phyloP scores from a whole-genome alignment of 495 filamentous ascomycete species.

The Aspergillus bertholletiae region DNA sequence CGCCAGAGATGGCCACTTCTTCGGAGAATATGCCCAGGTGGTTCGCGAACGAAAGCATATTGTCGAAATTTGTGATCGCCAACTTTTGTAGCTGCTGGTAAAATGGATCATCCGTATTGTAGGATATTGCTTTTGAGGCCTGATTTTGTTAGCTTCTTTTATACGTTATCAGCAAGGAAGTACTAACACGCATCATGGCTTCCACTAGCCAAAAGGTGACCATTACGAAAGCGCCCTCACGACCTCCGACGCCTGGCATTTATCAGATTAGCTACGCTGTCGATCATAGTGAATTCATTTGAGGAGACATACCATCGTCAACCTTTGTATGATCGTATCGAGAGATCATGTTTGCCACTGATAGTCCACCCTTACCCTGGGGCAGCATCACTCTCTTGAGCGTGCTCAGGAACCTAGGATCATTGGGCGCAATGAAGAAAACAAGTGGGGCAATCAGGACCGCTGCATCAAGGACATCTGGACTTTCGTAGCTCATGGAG shows the following conservation, averaged over 20 bases:
- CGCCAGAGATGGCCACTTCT: conserved; percentile 66
- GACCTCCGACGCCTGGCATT: conserved; percentile 61
- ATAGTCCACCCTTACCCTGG: conserved; percentile 68
- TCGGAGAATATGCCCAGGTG: conserved; percentile 74
- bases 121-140: not conserved
- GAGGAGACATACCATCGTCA: conserved; percentile 55
- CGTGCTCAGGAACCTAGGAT: conserved; percentile 66
- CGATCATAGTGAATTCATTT: not conserved
- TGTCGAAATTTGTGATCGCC: conserved; percentile 68
- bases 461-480: conserved; percentile 63
- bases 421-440: conserved; percentile 71
- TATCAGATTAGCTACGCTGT: not conserved
- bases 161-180: not conserved
- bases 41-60: conserved; percentile 68
- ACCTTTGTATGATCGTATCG: conserved; percentile 62
- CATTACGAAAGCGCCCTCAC: conserved; percentile 75
- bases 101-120: conserved; percentile 23
- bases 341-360: conserved; percentile 67
- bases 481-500: conserved; percentile 67
- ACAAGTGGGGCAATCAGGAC: conserved; percentile 70
- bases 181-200: conserved; percentile 61
- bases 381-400: conserved; percentile 62
- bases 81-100: conserved; percentile 59
- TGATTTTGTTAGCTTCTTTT: not conserved
- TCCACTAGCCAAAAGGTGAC: conserved; percentile 77